Evolutionary conservation across 768 basidiomycete species (phyloP), one percentile per base, ranked within the genome.

Genomic region (Pilatotrama ljubarskyi): DNA sequence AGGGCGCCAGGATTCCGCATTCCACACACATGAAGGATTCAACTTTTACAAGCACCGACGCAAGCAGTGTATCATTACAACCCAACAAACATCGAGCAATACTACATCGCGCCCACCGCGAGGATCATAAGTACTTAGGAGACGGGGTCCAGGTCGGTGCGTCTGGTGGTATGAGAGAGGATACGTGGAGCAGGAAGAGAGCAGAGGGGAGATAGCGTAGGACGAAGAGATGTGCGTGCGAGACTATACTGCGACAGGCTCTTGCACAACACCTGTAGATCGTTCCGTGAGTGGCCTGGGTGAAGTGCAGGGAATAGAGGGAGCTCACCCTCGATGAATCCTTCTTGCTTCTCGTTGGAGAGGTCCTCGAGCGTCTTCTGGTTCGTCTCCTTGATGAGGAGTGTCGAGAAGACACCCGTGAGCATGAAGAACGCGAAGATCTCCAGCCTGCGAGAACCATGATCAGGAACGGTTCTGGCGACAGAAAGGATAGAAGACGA

Each of bases 361-460:
- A 91, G 77, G 15, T 87, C 86, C 74, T 92, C 90, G 18, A 92
- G 79, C 5, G 81, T 71, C 72, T 67, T 75, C 41, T 77, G 75
- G 72, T 84, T 94, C 46, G 93, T 93, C 76, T 94, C 93, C 36
- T 89, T 88, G 11, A 94, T 70, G 14, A 93, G 80, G 15, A 92
- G 74, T 0, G 91, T 93, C 7, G 93, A 91, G 76, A 86, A 82
- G 59, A 93, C 79, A 44, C 92, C 92, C 1, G 89, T 92, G 55
- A 92, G 72, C 91, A 92, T 94, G 79, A 93, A 93, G 55, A 91
- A 74, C 13, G 91, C 91, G 63, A 93, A 90, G 54, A 94, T 84
- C 74, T 93, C 82, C 51, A 94, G 76, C 65, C 86, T 88, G 53
- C 2, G 40, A 10, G 51, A 32, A 24, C 1, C 24, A 10, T 24